Percentiles rank a stretch among this genome's conserved stretches.
These are phyloP conservation scores for Exophiala sp. DNA, from an alignment of 2,329 filamentous ascomycete species.

Conservation along the genomic window DNA sequence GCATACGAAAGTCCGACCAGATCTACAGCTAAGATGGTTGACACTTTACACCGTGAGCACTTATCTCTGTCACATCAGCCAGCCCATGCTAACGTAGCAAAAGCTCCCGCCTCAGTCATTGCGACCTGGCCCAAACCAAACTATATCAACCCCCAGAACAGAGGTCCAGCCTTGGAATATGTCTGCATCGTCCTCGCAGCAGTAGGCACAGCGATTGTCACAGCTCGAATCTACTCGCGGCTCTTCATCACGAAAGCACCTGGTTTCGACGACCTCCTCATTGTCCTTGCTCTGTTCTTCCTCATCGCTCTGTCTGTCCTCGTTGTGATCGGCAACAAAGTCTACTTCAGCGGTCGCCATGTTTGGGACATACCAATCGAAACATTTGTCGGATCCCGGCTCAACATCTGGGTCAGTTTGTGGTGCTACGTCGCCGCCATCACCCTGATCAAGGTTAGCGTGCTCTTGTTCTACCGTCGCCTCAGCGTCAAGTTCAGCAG, in stretches of 20 bases:
- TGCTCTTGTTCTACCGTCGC: constrained; percentile 30
- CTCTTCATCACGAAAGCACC: constrained; percentile 29
- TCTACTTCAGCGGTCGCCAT: constrained; percentile 23
- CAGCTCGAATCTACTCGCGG: constrained; percentile 31
- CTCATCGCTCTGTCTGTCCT: constrained; percentile 18
- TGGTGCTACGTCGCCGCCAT: constrained; percentile 19
- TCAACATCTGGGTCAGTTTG: constrained; percentile 25
- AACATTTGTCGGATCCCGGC: constrained; percentile 14
- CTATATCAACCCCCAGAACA: constrained; percentile 30
- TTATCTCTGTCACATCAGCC: too few species aligned
- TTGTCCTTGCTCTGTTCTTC: constrained; percentile 17
- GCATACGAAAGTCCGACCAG: background rate
- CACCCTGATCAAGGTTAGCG: constrained; percentile 23
- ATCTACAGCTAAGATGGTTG: constrained; percentile 18
- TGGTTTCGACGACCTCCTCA: constrained; percentile 24
- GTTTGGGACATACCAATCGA: constrained; percentile 26
- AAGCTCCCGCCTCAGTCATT: constrained; percentile 18
- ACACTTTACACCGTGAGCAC: constrained; percentile 23
- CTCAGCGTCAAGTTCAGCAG: constrained; percentile 25
- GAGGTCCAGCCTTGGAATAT: constrained; percentile 29
- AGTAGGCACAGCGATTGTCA: constrained; percentile 24
- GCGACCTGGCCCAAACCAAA: constrained; percentile 33
- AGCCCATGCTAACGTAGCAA: background rate
- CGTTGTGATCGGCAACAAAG: constrained; percentile 25
- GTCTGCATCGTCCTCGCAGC: constrained; percentile 30